Evolutionary conservation across 768 basidiomycete genomes (phyloP).

Genomic region (Sarcomyxa edulis): DNA sequence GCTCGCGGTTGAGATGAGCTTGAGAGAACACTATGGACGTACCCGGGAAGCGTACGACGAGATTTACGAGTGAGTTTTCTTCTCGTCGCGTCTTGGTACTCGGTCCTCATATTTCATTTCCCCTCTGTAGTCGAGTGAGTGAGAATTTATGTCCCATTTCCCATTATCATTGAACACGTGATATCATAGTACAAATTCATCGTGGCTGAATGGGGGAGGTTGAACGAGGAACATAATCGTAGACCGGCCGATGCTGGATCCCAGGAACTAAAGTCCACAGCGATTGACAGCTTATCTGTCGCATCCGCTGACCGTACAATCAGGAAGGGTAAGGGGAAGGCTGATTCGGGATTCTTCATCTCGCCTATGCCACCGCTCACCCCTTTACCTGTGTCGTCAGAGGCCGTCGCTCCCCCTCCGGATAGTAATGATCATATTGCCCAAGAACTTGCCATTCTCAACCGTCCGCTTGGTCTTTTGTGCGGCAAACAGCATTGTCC

Average conservation of each 20-base stretch:
- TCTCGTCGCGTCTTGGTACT: conserved; percentile 6
- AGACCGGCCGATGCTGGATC: conserved; percentile 1
- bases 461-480: too few relatives aligned
- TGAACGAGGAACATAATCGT: conserved; percentile 17
- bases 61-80: conserved; percentile 32
- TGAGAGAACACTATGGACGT: conserved; percentile 46
- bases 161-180: conserved; percentile 3
- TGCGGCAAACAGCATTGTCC: too few relatives aligned
- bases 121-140: conserved; percentile 25
- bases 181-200: conserved; percentile 26
- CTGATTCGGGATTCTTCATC: too few relatives aligned
- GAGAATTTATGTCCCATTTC: neutral
- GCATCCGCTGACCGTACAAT: too few relatives aligned
- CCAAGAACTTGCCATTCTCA: too few relatives aligned
- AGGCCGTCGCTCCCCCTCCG: too few relatives aligned
- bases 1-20: conserved; percentile 42
- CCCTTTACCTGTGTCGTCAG: too few relatives aligned
- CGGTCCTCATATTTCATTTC: conserved; percentile 7
- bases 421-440: too few relatives aligned
- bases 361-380: too few relatives aligned
- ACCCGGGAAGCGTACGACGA: conserved; percentile 37
- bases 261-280: conserved; percentile 1
- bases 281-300: neutral
- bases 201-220: conserved; percentile 22
- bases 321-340: too few relatives aligned